phyloP scores from a whole-genome alignment of 2,329 filamentous ascomycete species.

The Colletotrichum viniferum region DNA sequence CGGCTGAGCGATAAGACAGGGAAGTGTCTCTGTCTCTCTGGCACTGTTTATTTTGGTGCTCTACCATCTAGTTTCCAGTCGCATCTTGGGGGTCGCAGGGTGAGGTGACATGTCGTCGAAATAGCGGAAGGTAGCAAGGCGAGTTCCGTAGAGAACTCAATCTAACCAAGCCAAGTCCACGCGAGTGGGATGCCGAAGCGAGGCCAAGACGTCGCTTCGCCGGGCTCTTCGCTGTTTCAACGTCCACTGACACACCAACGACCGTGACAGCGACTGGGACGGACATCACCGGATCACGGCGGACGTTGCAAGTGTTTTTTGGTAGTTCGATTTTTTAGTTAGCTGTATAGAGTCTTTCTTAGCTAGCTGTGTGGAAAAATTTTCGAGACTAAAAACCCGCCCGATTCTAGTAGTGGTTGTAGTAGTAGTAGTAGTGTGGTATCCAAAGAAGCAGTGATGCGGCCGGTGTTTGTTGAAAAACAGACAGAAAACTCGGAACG shows the following conservation, averaged over 20 bases:
- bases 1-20: neutral
- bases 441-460: constrained; percentile 7
- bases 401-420: neutral
- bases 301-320: neutral
- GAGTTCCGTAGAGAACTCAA: no score
- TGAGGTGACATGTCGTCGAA: neutral
- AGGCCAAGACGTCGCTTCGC: neutral
- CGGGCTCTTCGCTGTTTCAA: neutral
- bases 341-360: neutral
- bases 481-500: neutral
- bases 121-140: neutral
- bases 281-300: neutral
- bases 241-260: no score
- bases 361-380: neutral
- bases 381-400: neutral
- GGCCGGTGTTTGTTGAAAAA: neutral
- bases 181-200: neutral
- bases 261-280: neutral
- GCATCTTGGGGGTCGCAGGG: neutral
- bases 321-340: neutral
- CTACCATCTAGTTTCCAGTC: neutral
- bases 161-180: neutral
- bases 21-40: neutral
- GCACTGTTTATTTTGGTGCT: neutral
- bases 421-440: neutral